Evolutionary conservation across 2,329 filamentous ascomycete species (phyloP).

Genomic region (Xylaria sp.): DNA sequence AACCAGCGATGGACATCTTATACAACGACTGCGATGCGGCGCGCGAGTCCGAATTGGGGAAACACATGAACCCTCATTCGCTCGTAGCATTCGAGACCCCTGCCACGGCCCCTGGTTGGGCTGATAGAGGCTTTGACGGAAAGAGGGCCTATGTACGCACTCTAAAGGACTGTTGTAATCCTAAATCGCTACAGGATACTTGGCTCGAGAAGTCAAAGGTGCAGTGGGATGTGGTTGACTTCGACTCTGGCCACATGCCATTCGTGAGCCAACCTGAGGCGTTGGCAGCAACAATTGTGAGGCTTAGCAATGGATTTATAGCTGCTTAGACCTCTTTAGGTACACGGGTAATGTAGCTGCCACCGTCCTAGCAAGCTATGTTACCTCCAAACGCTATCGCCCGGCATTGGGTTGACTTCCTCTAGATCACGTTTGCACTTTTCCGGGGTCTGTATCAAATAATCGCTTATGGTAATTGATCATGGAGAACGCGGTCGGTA

Average conservation of each 20-base stretch:
- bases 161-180: background rate
- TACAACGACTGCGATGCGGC: background rate
- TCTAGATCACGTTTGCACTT: no score
- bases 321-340: no score
- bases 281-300: slow-evolving; percentile 26
- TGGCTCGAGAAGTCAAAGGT: slow-evolving; percentile 32
- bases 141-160: background rate
- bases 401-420: no score
- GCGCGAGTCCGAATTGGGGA: background rate
- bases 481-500: no score
- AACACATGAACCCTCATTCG: background rate
- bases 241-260: slow-evolving; percentile 45
- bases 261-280: slow-evolving; percentile 43
- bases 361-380: no score
- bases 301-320: background rate
- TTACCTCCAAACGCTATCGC: no score
- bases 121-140: background rate
- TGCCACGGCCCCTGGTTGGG: background rate
- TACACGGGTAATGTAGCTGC: no score
- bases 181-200: background rate
- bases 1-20: background rate
- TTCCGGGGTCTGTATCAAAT: no score
- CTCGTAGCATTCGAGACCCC: background rate
- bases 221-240: slow-evolving; percentile 44
- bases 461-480: no score